phyloP scores from a whole-genome alignment of 2,329 filamentous ascomycete species.

The Plectosphaerella cucumerina region DNA sequence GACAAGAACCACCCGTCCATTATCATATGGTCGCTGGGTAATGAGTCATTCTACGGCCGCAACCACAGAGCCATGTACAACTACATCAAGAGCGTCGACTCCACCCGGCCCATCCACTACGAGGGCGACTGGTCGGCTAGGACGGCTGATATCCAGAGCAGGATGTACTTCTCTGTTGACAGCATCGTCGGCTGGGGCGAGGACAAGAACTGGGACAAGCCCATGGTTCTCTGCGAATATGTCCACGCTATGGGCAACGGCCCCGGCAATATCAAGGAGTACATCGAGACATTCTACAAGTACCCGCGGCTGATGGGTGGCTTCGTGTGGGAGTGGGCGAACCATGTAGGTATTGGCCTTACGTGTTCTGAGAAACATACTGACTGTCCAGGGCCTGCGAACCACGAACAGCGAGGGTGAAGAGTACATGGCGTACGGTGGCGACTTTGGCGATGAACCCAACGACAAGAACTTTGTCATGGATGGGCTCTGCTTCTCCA shows the following conservation, averaged over 20 bases:
- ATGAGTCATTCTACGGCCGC: slow-evolving; percentile 65
- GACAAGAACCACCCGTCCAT: slow-evolving; percentile 58
- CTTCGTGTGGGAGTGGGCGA: slow-evolving; percentile 62
- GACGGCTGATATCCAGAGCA: slow-evolving; percentile 59
- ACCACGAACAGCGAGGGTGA: slow-evolving; percentile 36
- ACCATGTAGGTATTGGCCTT: slow-evolving; percentile 37
- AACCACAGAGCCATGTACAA: slow-evolving; percentile 68
- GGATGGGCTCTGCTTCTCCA: slow-evolving; percentile 47
- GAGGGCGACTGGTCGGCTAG: slow-evolving; percentile 56
- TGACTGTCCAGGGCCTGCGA: slow-evolving; percentile 32
- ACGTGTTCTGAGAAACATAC: slow-evolving; percentile 13
- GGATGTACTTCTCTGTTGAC: slow-evolving; percentile 59
- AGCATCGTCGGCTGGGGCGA: slow-evolving; percentile 34
- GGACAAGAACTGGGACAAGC: slow-evolving; percentile 44
- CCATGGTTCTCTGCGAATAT: slow-evolving; percentile 53
- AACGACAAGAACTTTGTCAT: slow-evolving; percentile 58
- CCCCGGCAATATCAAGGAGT: slow-evolving; percentile 63
- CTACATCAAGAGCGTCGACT: slow-evolving; percentile 53
- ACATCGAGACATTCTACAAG: slow-evolving; percentile 60
- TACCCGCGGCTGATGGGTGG: slow-evolving; percentile 52
- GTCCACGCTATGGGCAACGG: slow-evolving; percentile 69
- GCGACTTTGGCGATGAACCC: slow-evolving; percentile 57
- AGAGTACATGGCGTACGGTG: slow-evolving; percentile 53
- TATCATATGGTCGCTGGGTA: slow-evolving; percentile 69
- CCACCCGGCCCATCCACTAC: slow-evolving; percentile 59